Conservation (phyloP, 108 stramenopile species). For the Nannochloropsis oceanica region DNA sequence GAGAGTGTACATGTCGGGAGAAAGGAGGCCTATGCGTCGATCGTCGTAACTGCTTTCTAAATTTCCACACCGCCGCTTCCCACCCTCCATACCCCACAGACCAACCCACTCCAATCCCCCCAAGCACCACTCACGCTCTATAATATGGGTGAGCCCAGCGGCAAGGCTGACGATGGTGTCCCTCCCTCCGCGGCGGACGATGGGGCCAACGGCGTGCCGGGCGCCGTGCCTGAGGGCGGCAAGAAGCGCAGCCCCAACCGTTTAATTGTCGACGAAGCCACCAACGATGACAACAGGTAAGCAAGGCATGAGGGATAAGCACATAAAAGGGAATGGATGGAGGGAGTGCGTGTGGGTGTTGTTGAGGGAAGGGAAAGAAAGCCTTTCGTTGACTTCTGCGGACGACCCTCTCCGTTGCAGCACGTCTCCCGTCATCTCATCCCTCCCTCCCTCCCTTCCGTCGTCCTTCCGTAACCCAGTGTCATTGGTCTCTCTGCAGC, state of each 20-base stretch:
- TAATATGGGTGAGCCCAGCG: not conserved
- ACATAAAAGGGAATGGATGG: too few species aligned
- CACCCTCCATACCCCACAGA: not conserved
- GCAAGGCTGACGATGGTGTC: not conserved
- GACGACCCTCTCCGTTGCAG: not conserved
- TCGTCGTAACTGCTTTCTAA: too few species aligned
- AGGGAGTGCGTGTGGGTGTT: too few species aligned
- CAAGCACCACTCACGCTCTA: not conserved
- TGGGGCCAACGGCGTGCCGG: not conserved
- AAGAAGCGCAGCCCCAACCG: constrained; percentile 98
- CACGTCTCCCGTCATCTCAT: not conserved
- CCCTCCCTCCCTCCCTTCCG: not conserved
- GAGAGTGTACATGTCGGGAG: too few species aligned
- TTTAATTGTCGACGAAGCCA: constrained; percentile 96
- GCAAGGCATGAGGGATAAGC: not conserved
- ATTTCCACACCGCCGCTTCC: too few species aligned
- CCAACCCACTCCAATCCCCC: not conserved
- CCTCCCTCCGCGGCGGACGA: not conserved
- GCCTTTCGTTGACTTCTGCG: too few species aligned
- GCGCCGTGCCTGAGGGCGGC: not conserved
- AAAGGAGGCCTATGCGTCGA: too few species aligned
- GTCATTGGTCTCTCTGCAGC: constrained; percentile 5
- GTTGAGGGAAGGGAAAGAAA: too few species aligned
- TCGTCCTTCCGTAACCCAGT: not conserved
- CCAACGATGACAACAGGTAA: constrained; percentile 98